Evolutionary conservation across 805 yeast genomes (phyloP).

Genomic region (Wickerhamomyces silvicola): DNA sequence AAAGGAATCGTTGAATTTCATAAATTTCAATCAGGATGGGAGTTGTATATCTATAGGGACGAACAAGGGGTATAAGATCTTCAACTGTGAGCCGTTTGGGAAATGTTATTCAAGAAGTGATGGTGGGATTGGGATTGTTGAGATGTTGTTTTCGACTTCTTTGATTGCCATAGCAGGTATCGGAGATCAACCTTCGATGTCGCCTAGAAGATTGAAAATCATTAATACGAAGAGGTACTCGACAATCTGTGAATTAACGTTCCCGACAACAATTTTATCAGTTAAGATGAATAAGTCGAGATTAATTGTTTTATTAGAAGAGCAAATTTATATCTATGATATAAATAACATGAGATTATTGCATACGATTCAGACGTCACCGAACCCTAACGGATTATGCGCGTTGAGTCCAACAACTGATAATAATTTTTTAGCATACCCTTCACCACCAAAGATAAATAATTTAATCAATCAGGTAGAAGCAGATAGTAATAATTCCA

Average conservation of each 20-base stretch:
- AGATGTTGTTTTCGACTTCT: conserved; percentile 73
- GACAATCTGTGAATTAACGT: conserved; percentile 64
- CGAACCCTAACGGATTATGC: conserved; percentile 50
- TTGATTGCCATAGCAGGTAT: conserved; percentile 65
- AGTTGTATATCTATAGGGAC: conserved; percentile 68
- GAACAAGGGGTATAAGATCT: conserved; percentile 55
- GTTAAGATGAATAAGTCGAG: conserved; percentile 63
- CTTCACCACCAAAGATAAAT: conserved; percentile 62
- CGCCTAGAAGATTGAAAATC: conserved; percentile 78
- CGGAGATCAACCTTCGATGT: conserved; percentile 59
- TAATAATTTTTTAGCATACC: conserved; percentile 58
- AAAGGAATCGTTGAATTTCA: conserved; percentile 35
- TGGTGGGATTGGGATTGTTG: conserved; percentile 60
- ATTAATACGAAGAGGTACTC: conserved; percentile 66
- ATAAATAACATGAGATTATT: conserved; percentile 62
- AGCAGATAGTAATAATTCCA: conserved; percentile 30
- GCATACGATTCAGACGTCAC: conserved; percentile 44
- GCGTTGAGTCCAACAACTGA: conserved; percentile 51
- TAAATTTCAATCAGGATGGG: conserved; percentile 71
- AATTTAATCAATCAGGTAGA: conserved; percentile 1
- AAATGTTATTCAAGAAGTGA: conserved; percentile 40
- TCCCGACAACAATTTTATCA: conserved; percentile 54
- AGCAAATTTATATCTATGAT: conserved; percentile 68
- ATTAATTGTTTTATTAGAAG: conserved; percentile 52
- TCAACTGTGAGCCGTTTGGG: conserved; percentile 64